Evolutionary conservation across 495 filamentous ascomycete species (phyloP).

Genomic region (Bathelium albidoporum): DNA sequence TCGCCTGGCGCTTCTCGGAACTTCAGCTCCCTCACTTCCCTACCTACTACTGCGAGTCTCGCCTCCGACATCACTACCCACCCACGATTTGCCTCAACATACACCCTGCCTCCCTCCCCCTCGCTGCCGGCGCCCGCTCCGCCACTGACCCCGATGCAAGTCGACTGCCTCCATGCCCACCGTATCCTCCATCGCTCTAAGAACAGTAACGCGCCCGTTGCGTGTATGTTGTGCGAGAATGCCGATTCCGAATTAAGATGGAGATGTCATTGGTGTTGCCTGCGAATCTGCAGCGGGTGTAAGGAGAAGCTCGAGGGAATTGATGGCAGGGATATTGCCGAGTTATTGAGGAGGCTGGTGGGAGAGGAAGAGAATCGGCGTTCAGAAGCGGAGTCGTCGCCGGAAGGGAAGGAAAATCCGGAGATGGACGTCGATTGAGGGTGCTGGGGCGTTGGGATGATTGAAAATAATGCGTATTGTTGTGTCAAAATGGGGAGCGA

Average conservation of each 20-base stretch:
- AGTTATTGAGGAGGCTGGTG: neutral
- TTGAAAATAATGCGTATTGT: too few relatives aligned
- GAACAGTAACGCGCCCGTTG: neutral
- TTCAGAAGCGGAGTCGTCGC: neutral
- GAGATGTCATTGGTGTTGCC: neutral
- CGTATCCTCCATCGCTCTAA: neutral
- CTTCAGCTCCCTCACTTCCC: neutral
- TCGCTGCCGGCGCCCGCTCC: neutral
- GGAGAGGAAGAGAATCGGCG: neutral
- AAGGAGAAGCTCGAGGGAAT: neutral
- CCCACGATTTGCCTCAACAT: neutral
- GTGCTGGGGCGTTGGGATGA: too few relatives aligned
- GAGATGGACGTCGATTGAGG: too few relatives aligned
- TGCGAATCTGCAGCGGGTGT: neutral
- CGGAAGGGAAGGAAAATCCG: too few relatives aligned
- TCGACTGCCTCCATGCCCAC: neutral
- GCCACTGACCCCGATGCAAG: neutral
- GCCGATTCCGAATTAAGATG: constrained; percentile 1
- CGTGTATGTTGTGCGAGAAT: constrained; percentile 3
- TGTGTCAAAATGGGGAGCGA: neutral
- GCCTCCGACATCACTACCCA: neutral
- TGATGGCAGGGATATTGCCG: neutral
- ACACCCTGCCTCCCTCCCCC: neutral
- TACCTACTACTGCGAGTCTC: neutral
- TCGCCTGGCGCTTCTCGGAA: neutral